phyloP scores from a whole-genome alignment of 75 land plant species.

The Cryptomeria japonica region DNA sequence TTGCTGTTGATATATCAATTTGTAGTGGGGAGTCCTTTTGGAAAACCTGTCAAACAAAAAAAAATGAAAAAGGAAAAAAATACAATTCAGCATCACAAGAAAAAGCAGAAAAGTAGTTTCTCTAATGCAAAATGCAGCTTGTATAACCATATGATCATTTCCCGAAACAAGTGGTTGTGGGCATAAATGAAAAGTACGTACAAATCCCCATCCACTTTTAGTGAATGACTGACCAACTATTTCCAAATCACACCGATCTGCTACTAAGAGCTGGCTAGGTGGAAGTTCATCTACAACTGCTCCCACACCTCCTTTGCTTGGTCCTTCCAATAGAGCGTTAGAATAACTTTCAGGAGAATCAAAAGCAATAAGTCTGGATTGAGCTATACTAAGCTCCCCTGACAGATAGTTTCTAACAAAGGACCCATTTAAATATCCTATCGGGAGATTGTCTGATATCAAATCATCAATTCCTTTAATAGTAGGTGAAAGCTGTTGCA shows the following conservation, averaged over 20 bases:
- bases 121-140: not conserved
- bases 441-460: conserved; percentile 32
- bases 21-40: conserved; percentile 81
- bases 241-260: conserved; percentile 50
- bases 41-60: conserved; percentile 54
- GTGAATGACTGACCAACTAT: conserved; percentile 70
- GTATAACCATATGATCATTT: not conserved
- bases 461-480: conserved; percentile 36
- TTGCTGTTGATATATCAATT: conserved; percentile 83
- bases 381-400: conserved; percentile 34
- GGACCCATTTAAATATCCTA: conserved; percentile 59
- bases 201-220: conserved; percentile 86
- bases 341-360: conserved; percentile 52
- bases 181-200: conserved; percentile 49
- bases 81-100: not conserved
- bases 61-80: not conserved
- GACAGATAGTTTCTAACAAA: conserved; percentile 48
- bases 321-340: conserved; percentile 40
- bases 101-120: not conserved
- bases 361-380: conserved; percentile 48
- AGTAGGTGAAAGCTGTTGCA: conserved; percentile 34
- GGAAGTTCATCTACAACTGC: conserved; percentile 77
- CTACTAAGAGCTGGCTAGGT: conserved; percentile 55
- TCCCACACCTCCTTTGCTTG: conserved; percentile 66
- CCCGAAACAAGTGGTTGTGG: not conserved